Base-by-base conservation (phyloP, 768 basidiomycete species). In the Lactifluus subvellereus region DNA sequence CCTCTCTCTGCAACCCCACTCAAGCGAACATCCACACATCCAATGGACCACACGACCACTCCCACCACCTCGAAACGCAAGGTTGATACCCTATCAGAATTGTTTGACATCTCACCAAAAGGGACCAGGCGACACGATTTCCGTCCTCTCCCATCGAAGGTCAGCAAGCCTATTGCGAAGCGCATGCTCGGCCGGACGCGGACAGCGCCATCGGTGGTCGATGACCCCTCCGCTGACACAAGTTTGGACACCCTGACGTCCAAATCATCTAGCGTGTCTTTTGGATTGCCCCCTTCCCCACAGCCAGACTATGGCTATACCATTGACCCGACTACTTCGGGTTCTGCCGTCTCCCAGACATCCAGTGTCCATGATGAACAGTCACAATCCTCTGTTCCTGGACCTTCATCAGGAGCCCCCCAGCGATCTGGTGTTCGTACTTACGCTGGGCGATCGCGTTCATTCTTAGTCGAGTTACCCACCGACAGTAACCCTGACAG, bases 381-480 rank as follows among this genome's bases (percentile, higher is more conserved):
- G 30, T 60, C 35, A 20, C 55, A 59, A 37, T 27, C 65, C 18
- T 67, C 70, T 11, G 62, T 68, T 2, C 66, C 71, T 6, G 20
- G 60, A 48, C 27, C 66, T 40, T 47, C 55, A 54, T 20, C 53
- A 38, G 20, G 71, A 10, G 38, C 49, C 6, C 68, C 10, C 63
- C 71, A 32, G 68, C 70, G n/a, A 61, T 72, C 76, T 16, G 76
- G 78, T 50, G 78, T 83, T 3, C 80, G 82, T 45, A 92, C 89
- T 3, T 92, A 92, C 69, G 85, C 87, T 3, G 88, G 88, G 27
- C 79, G 79, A 62, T 88, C 87, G 27, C 88, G 90, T n/a, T 91
- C 90, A 4, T 92, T 89, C 73, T 82, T 92, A 16, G 80, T 89
- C 10, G 75, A 83, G 18, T 72, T 91, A 10, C 83, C 86, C 4